Base-by-base conservation (phyloP, 805 yeast species). In the Saturnispora besseyi region DNA sequence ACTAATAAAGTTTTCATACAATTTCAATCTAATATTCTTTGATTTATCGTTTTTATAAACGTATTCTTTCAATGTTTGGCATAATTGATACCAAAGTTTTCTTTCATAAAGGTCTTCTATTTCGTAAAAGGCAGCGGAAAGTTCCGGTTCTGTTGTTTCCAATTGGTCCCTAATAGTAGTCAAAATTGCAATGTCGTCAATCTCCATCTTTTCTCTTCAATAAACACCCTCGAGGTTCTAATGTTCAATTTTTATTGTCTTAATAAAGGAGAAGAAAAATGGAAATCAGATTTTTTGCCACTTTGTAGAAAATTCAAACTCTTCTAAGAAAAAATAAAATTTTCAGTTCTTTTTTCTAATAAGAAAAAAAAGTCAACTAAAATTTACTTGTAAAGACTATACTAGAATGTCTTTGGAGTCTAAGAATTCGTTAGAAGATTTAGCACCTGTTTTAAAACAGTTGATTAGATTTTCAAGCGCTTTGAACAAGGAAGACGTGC, bases 61-160 rank as follows among this genome's bases (percentile, higher is more conserved):
- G 54, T 74, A 75, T 33, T 70, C 71, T 5, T 69, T 68, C 51
- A 93, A 71, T 6, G 78, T 67, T 53, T 78, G 77, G 2, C 96
- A 87, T 62, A 93, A 76, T 71, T 93, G 98, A 69, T 84, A 95
- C 97, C 97, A 93, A 63, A 91, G 76, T 66, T 88, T 89, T 58
- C 96, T 75, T 62, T 89, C 96, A 68, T 87, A 85, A 51, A 74
- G 72, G 59, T 88, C 96, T 62, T 90, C 97, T 62, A 91, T 76
- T 48, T 78, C 76, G 61, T 78, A 82, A 58, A 84, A 76, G 7
- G 74, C 64, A 29, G 80, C 77, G 9, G 79, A 71, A 47, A 89
- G 71, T 37, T 82, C 87, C 1, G 56, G 41, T 45, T 62, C 62
- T 3, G 57, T 59, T 12, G 24, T 70, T 51, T 84, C 87, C 4